These are phyloP conservation scores for Hippophae gyantsensis DNA, from an alignment of 306 rosid genomes.

Conservation along the genomic window DNA sequence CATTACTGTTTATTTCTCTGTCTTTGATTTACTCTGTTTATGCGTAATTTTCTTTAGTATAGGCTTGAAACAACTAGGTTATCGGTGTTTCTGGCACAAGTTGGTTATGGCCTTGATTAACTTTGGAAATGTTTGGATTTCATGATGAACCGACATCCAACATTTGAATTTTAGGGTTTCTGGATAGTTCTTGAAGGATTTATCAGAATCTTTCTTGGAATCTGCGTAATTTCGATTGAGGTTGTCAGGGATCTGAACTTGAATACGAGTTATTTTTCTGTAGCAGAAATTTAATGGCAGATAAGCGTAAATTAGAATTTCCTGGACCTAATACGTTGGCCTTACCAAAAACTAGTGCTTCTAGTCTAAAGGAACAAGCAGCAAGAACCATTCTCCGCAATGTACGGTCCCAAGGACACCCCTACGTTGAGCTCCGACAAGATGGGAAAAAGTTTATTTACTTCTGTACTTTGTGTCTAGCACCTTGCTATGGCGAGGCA, in stretches of 20 bases:
- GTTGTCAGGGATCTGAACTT: conserved; percentile 10
- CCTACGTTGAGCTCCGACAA: conserved; percentile 71
- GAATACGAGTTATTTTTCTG: conserved; percentile 6
- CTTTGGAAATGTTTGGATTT: too few species aligned
- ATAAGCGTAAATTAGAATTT: conserved; percentile 44
- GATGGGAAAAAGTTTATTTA: conserved; percentile 63
- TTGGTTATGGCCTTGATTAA: background rate
- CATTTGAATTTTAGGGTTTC: too few species aligned
- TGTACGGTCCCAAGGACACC: conserved; percentile 78
- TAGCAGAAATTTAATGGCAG: conserved; percentile 45
- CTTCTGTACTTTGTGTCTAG: conserved; percentile 75
- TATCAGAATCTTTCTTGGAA: conserved; percentile 1
- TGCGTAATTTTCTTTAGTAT: conserved; percentile 18
- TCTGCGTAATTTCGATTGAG: background rate
- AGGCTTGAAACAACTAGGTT: conserved; percentile 15
- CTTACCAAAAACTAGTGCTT: conserved; percentile 26
- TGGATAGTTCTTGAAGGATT: conserved; percentile 18
- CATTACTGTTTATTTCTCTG: background rate
- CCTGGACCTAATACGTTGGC: conserved; percentile 37
- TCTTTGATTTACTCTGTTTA: conserved; percentile 15
- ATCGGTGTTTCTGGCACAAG: conserved; percentile 15
- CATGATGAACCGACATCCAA: too few species aligned
- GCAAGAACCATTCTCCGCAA: conserved; percentile 56
- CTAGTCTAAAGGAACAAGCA: conserved; percentile 50
- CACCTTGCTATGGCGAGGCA: conserved; percentile 62